phyloP scores from a whole-genome alignment of 805 yeast species.

The Lachancea cidri region DNA sequence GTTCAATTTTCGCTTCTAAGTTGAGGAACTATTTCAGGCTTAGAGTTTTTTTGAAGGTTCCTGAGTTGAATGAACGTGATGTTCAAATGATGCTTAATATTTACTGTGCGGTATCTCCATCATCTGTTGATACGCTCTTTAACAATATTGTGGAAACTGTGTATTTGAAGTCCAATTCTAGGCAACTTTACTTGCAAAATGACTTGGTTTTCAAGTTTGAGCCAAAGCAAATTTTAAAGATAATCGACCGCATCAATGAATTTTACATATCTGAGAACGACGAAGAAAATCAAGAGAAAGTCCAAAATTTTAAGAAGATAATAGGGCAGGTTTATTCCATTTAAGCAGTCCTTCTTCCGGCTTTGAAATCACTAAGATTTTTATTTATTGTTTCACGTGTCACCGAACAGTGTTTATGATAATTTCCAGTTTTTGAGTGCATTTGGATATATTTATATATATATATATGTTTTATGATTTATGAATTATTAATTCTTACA shows the following conservation, averaged over 20 bases:
- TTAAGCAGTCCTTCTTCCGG: too few relatives aligned
- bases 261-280: slow-evolving; percentile 13
- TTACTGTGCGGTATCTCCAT: slow-evolving; percentile 20
- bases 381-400: not conserved
- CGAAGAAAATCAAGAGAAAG: slow-evolving; percentile 15
- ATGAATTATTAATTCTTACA: not conserved
- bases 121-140: slow-evolving; percentile 21
- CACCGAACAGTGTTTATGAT: not conserved
- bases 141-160: slow-evolving; percentile 31
- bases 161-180: slow-evolving; percentile 20
- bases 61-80: slow-evolving; percentile 16
- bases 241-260: slow-evolving; percentile 11
- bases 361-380: not conserved
- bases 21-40: slow-evolving; percentile 25
- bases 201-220: slow-evolving; percentile 19
- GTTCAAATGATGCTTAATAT: slow-evolving; percentile 19
- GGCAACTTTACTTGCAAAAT: slow-evolving; percentile 14
- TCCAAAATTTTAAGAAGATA: slow-evolving; percentile 12
- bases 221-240: slow-evolving; percentile 11
- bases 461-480: not conserved
- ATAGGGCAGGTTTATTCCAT: slow-evolving; percentile 7
- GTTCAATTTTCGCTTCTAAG: slow-evolving; percentile 10
- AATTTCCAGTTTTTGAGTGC: not conserved
- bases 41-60: slow-evolving; percentile 21
- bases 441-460: slow-evolving; percentile 1